These are phyloP conservation scores for Blastobotrys persicus DNA, from an alignment of 1,139 yeast genomes.

Conservation along the genomic window DNA sequence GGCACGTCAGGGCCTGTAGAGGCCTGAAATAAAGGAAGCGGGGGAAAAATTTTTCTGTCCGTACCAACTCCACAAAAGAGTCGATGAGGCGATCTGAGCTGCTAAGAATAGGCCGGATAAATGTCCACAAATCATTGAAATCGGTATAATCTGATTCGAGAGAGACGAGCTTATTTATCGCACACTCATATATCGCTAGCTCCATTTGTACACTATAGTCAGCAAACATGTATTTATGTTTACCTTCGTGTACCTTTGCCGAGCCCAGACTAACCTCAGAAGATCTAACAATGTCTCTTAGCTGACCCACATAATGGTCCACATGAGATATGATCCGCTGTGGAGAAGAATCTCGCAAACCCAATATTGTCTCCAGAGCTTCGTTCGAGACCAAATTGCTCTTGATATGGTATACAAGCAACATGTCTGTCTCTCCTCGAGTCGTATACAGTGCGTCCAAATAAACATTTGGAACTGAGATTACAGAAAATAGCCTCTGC, in stretches of 20 bases:
- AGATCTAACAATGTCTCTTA: background rate
- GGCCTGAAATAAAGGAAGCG: slow-evolving; percentile 2
- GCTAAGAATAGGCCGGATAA: background rate
- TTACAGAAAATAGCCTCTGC: background rate
- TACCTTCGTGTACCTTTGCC: background rate
- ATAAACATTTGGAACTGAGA: background rate
- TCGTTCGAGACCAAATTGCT: background rate
- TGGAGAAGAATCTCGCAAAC: background rate
- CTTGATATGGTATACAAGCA: background rate
- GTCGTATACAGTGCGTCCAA: slow-evolving; percentile 3
- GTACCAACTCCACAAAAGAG: background rate
- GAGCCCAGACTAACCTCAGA: background rate
- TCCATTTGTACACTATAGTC: background rate
- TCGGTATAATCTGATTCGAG: background rate
- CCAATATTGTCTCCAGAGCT: background rate
- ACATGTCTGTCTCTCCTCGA: background rate
- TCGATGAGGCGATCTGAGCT: background rate
- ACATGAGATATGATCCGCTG: background rate
- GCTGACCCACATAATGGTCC: background rate
- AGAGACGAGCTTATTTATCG: background rate
- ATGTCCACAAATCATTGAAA: background rate
- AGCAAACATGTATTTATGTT: background rate
- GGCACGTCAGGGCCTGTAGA: background rate
- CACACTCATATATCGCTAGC: background rate
- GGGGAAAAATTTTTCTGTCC: background rate